A percentile compares a stretch with the other conserved stretches of the same genome.
These are phyloP conservation scores for Tuctoria greenei DNA, from an alignment of 176 grass and related monocot species.

Conservation along the genomic window DNA sequence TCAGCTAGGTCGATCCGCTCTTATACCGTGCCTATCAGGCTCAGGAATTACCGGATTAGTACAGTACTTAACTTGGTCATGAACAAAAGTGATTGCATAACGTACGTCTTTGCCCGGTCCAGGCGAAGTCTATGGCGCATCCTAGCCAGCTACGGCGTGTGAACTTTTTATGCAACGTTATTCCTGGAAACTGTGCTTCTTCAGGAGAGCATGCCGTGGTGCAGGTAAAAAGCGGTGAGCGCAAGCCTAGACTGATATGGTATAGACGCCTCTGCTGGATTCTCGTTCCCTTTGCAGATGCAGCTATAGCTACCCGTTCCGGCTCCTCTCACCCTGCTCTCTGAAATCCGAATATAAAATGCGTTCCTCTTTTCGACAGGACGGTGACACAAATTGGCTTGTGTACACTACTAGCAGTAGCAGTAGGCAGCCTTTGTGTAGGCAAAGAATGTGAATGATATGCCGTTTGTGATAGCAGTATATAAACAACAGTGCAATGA, in stretches of 20 bases:
- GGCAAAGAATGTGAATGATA: constrained; percentile 14
- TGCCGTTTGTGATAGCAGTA: not conserved
- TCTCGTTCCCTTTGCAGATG: not conserved
- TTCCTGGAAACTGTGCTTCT: not conserved
- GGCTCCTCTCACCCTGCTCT: not conserved
- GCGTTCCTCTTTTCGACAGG: not conserved
- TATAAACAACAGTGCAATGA: not conserved
- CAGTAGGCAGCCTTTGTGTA: not conserved
- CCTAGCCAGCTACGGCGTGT: not conserved
- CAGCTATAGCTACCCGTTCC: not conserved
- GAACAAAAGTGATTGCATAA: not conserved
- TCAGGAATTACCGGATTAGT: no score
- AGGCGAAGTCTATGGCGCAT: not conserved
- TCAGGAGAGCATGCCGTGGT: not conserved
- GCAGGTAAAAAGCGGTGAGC: not conserved
- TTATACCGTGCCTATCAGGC: no score
- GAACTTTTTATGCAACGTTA: not conserved
- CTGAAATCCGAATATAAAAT: not conserved
- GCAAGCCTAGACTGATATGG: not conserved
- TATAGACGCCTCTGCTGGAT: not conserved
- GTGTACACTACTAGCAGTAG: not conserved
- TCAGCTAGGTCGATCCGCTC: no score
- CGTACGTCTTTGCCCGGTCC: not conserved
- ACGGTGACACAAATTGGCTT: not conserved
- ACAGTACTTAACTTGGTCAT: no score